These are phyloP conservation scores for Podaxis sp. DNA, from an alignment of 768 basidiomycete species.

Conservation along the genomic window DNA sequence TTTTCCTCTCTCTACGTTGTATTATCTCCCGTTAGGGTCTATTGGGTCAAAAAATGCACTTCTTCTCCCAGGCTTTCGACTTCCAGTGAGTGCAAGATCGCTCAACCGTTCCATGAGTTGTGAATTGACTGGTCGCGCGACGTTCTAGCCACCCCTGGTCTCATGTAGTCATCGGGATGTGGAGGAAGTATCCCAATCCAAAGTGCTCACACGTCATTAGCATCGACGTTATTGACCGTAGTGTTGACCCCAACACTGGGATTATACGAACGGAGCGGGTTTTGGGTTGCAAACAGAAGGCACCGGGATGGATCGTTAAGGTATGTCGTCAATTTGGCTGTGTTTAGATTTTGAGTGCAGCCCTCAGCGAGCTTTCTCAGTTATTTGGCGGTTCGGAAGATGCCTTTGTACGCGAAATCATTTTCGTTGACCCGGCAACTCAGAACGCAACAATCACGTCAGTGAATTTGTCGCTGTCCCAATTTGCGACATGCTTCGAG, in stretches of 20 bases:
- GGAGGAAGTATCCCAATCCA: slow-evolving; percentile 96
- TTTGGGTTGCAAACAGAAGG: slow-evolving; percentile 88
- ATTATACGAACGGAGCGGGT: slow-evolving; percentile 91
- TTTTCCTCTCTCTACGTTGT: slow-evolving; percentile 10
- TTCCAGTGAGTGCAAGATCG: slow-evolving; percentile 66
- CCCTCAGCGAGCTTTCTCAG: slow-evolving; percentile 39
- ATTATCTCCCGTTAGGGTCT: slow-evolving; percentile 10
- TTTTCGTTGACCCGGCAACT: slow-evolving; percentile 84
- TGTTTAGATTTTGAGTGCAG: background rate
- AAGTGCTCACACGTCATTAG: slow-evolving; percentile 87
- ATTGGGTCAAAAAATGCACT: slow-evolving; percentile 59
- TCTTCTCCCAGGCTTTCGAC: slow-evolving; percentile 81
- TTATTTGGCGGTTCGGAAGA: slow-evolving; percentile 92
- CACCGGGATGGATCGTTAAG: slow-evolving; percentile 91
- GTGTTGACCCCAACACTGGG: slow-evolving; percentile 80
- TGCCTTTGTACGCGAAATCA: slow-evolving; percentile 92
- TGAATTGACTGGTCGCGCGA: slow-evolving; percentile 18
- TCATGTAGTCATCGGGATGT: slow-evolving; percentile 90
- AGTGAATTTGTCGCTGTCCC: slow-evolving; percentile 92
- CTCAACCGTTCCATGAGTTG: slow-evolving; percentile 14
- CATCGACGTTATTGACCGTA: slow-evolving; percentile 84
- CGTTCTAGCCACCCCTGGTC: slow-evolving; percentile 78
- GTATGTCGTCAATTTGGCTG: slow-evolving; percentile 41
- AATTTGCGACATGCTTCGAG: slow-evolving; percentile 91
- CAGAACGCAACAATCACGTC: slow-evolving; percentile 85